Evolutionary conservation across 345 rosid genomes (phyloP).

Genomic region (Heritiera littoralis): DNA sequence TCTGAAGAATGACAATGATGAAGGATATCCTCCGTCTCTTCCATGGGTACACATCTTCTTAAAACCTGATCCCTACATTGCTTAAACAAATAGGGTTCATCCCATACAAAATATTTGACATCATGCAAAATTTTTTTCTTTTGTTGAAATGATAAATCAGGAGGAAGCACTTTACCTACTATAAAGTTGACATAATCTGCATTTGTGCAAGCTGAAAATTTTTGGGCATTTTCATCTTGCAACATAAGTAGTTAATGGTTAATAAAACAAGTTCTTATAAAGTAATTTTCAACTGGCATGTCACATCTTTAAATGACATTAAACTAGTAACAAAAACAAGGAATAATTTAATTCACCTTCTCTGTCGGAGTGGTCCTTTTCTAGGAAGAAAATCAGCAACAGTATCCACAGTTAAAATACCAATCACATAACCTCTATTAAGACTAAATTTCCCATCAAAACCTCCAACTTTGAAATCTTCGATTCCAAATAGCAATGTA

Average conservation of each 20-base stretch:
- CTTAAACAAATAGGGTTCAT: too few species aligned
- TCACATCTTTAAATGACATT: neutral
- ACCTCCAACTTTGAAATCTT: conserved; percentile 71
- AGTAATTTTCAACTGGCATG: neutral
- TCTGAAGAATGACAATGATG: too few species aligned
- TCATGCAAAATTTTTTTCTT: too few species aligned
- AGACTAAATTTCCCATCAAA: conserved; percentile 64
- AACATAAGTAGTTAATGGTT: neutral
- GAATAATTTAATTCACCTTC: conserved; percentile 51
- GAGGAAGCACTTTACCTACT: too few species aligned
- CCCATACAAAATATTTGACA: too few species aligned
- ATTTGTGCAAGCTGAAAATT: neutral
- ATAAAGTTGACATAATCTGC: too few species aligned
- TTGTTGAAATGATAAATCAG: too few species aligned
- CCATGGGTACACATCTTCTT: too few species aligned
- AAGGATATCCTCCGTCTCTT: too few species aligned
- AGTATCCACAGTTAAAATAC: conserved; percentile 88
- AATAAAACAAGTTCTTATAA: neutral
- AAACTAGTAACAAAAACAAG: neutral
- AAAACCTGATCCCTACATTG: too few species aligned
- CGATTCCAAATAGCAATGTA: conserved; percentile 54
- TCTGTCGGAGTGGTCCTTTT: conserved; percentile 72
- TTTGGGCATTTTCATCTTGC: neutral
- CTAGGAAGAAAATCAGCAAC: conserved; percentile 82
- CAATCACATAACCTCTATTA: conserved; percentile 75